These are phyloP conservation scores for Starmerella potacharoeniae DNA, from an alignment of 805 yeast species.

Conservation along the genomic window DNA sequence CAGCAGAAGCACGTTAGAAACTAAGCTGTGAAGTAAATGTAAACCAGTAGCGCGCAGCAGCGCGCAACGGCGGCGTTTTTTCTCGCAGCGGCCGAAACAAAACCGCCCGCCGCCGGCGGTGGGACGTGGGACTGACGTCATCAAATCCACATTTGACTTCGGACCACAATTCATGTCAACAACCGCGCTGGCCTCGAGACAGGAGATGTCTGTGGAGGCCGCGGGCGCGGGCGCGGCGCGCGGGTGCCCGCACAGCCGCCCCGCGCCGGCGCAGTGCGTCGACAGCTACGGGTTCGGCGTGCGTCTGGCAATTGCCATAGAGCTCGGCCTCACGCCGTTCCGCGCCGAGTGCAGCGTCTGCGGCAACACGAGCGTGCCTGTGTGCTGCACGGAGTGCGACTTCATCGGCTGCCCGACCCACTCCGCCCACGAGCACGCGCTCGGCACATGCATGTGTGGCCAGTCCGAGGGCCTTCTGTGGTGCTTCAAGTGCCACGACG, in stretches of 20 bases:
- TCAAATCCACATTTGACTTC: neutral
- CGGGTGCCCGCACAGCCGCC: conserved; percentile 13
- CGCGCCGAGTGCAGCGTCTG: conserved; percentile 12
- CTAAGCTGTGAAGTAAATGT: no score
- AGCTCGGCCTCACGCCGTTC: conserved; percentile 3
- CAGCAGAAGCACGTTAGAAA: no score
- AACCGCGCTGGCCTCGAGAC: neutral
- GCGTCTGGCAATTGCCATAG: conserved; percentile 11
- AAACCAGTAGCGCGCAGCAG: no score
- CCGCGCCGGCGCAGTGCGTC: conserved; percentile 8
- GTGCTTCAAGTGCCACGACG: conserved; percentile 71
- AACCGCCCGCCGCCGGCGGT: neutral
- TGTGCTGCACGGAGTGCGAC: conserved; percentile 22
- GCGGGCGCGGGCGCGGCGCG: neutral
- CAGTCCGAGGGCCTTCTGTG: conserved; percentile 47
- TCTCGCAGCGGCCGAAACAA: neutral
- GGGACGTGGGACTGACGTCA: conserved; percentile 1
- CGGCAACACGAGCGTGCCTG: conserved; percentile 7
- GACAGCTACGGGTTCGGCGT: conserved; percentile 14
- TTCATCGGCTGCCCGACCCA: conserved; percentile 21
- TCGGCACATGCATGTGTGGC: conserved; percentile 52
- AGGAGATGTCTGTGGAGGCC: neutral
- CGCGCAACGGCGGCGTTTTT: no score
- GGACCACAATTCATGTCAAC: conserved; percentile 4
- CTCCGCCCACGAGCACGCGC: conserved; percentile 32